Conservation (phyloP, 2,329 filamentous ascomycete species). For the Helminthosporium solani region DNA sequence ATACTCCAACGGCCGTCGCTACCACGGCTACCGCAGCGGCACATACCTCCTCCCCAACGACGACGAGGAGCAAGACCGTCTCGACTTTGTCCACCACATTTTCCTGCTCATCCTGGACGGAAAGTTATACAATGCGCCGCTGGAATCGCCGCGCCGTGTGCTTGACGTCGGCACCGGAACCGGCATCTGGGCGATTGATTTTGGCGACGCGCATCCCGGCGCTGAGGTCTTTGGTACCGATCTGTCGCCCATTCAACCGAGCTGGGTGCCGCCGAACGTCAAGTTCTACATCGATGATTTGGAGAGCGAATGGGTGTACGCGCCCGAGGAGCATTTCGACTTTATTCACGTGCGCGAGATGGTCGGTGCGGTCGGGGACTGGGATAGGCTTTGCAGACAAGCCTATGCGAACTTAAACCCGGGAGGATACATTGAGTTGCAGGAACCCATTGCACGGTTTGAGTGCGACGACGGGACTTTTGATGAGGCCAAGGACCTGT, state of each 20-base stretch:
- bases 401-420: constrained; percentile 29
- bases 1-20: constrained; percentile 42
- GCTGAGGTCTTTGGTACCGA: constrained; percentile 41
- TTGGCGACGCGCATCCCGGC: constrained; percentile 39
- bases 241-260: constrained; percentile 41
- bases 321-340: constrained; percentile 36
- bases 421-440: constrained; percentile 40
- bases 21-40: constrained; percentile 40
- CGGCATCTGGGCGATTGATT: constrained; percentile 44
- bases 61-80: constrained; percentile 42
- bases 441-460: constrained; percentile 37
- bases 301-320: constrained; percentile 43
- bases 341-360: constrained; percentile 38
- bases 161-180: constrained; percentile 45
- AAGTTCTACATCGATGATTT: constrained; percentile 47
- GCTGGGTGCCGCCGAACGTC: constrained; percentile 43
- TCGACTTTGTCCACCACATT: constrained; percentile 43
- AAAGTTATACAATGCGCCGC: constrained; percentile 39
- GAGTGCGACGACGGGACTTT: constrained; percentile 36
- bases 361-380: constrained; percentile 34
- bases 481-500: constrained; percentile 21
- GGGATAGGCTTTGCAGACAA: constrained; percentile 30
- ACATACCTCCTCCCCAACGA: constrained; percentile 41
- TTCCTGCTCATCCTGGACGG: constrained; percentile 39
- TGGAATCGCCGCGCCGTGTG: constrained; percentile 22